Percentiles rank a stretch among this genome's conserved stretches.
Evolutionary conservation across 768 basidiomycete genomes (phyloP).

Genomic region (Amanita exitialis): DNA sequence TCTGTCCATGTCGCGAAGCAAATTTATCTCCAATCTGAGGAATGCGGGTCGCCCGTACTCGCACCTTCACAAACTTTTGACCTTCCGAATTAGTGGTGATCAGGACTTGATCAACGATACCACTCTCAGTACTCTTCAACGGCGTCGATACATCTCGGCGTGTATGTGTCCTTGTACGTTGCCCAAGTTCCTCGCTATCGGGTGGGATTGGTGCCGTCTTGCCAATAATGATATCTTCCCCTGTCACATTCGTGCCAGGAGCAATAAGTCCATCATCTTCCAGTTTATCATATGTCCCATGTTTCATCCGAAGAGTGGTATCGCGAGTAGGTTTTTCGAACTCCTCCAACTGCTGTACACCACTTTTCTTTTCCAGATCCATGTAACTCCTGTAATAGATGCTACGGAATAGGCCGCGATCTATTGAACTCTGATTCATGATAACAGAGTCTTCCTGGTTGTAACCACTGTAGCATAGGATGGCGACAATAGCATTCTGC

Average conservation of each 20-base stretch:
- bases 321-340: conserved; percentile 95
- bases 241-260: conserved; percentile 88
- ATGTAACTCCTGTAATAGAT: conserved; percentile 98
- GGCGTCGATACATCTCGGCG: conserved; percentile 96
- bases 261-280: conserved; percentile 95
- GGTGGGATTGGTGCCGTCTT: conserved; percentile 97
- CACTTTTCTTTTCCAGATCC: conserved; percentile 96
- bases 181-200: conserved; percentile 95
- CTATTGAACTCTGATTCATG: conserved; percentile 99
- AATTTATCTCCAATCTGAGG: conserved; percentile 99
- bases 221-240: conserved; percentile 98
- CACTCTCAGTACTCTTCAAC: conserved; percentile 95
- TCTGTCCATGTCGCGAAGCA: conserved; percentile 98
- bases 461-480: conserved; percentile 97
- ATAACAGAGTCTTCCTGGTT: conserved; percentile 99
- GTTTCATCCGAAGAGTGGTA: conserved; percentile 92
- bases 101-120: conserved; percentile 95
- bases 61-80: conserved; percentile 96
- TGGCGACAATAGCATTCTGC: conserved; percentile 98
- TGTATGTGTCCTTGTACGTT: conserved; percentile 87
- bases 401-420: conserved; percentile 96
- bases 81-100: conserved; percentile 95
- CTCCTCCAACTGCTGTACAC: conserved; percentile 84
- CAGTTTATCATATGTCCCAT: conserved; percentile 96
- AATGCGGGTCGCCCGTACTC: conserved; percentile 90